Base-by-base conservation (phyloP, 148 eudicot genomes). In the Silene latifolia region DNA sequence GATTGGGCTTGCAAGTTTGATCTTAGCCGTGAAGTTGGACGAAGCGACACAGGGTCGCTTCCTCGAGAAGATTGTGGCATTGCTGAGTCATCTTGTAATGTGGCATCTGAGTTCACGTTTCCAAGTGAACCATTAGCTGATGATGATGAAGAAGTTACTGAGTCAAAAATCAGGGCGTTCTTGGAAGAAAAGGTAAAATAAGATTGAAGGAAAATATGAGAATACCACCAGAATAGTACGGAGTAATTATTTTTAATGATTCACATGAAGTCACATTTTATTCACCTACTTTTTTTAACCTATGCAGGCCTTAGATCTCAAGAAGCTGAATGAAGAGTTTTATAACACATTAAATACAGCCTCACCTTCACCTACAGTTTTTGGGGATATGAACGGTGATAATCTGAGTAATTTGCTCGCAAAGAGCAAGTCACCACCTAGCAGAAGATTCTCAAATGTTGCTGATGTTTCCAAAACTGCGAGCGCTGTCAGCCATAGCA, bases 91-190 rank as follows among this genome's bases (percentile, higher is more conserved):
- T 75, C 77, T 69, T 68, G 85, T 51, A 79, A 83, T n/a, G 84
- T 19, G 19, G 83, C 80, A 42, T 67, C 72, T 27, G 85, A 85
- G 60, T 90, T 87, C 71, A 68, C 90, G 21, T 85, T 88, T 73
- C 85, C 87, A 21, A 68, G 84, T 71, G 89, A 83, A 71, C 81
- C 84, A n/a, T 63, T 71, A 46, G 85, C 79, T 14, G 97, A 91
- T 58, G 97, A 92, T 59, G 97, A 92, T 20, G 94, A 89, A 69
- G 97, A 92, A 81, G 90, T 92, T 74, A 92, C 97, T 0, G 97
- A 92, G 79, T 75, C 85, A 46, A 92, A 92, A 82, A 92, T 92
- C 68, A 80, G 80, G 75, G 97, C 91, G 19, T 92, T 92, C 72
- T 82, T 92, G 81, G 90, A 89, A 65, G 97, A 92, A 75, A 92